Evolutionary conservation across 176 grass and related monocot species (phyloP), one percentile per base, ranked within the genome.

Genomic region (Triticum turgidum): DNA sequence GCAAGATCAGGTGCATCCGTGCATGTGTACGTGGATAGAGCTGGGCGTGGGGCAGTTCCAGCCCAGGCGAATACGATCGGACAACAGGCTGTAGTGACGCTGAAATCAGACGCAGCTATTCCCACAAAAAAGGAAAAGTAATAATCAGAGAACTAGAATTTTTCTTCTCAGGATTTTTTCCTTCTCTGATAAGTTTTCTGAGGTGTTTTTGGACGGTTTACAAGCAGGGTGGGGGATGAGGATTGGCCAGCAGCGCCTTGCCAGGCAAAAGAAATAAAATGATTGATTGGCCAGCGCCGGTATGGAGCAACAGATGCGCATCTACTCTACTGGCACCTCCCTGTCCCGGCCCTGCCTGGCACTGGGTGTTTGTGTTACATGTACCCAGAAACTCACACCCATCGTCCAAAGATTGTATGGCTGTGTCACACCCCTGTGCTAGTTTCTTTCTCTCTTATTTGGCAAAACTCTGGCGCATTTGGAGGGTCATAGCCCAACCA

Each of bases 61-160:
- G 49, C 7, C 54, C 49, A 91, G 61, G 81, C 85, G 68, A 33
- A 76, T 68, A 58, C 89, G 32, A 73, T 72, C 49, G 78, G 76
- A 91, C 52, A 87, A 91, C 89, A 91, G 89, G 85, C 81, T 87
- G 89, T 91, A 42, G 58, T 54, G 79, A 84, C 85, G 63, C 11
- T 5, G 69, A 91, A 91, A 75, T 59, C 69, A 8, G 37, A 22
- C 39, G 6, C 20, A 24, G 12, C 66, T 32, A 2, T 10, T 76
- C 52, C 52, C 47, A 51, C 47, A 51, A 15, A 51, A 2, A 5
- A 0, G 15, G 1, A 18, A 18, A 56, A 56, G 2, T 7, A 18
- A 18, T 18, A 2, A 6, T 35, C 35, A 18, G 4, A 17, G 4
- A 41, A 5, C 15, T 17, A 14, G 4, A 6, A 1, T 6, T 54